phyloP scores from a whole-genome alignment of 176 grass and related monocot genomes.

The Pharus latifolius region DNA sequence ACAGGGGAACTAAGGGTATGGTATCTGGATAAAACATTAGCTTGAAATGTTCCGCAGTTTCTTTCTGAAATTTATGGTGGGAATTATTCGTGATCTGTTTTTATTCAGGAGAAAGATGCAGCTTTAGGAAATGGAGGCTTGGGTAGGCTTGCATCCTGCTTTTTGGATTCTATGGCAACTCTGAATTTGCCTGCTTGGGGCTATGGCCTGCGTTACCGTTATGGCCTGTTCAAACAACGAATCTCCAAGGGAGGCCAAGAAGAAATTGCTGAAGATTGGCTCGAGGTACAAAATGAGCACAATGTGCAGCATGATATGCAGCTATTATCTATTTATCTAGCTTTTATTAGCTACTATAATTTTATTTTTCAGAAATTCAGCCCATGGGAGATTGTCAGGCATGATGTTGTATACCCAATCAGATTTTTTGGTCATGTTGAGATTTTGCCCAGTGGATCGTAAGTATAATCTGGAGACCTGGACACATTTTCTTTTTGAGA shows the following conservation, averaged over 20 bases:
- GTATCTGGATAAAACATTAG: not conserved
- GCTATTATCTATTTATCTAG: not conserved
- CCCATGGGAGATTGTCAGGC: slow-evolving; percentile 96
- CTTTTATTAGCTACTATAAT: slow-evolving; percentile 1
- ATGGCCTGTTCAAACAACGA: slow-evolving; percentile 85
- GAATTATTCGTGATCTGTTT: not conserved
- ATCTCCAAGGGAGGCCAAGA: slow-evolving; percentile 76
- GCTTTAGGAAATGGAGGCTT: slow-evolving; percentile 95
- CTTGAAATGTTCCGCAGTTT: not conserved
- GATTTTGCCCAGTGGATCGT: slow-evolving; percentile 71
- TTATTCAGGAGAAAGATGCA: slow-evolving; percentile 75
- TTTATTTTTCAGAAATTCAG: slow-evolving; percentile 71
- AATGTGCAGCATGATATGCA: slow-evolving; percentile 3
- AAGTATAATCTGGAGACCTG: slow-evolving; percentile 30
- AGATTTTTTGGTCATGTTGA: slow-evolving; percentile 87
- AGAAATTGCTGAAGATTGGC: slow-evolving; percentile 95
- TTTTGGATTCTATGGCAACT: slow-evolving; percentile 99
- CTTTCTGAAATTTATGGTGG: not conserved
- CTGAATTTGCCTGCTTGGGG: slow-evolving; percentile 95
- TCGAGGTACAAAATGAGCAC: slow-evolving; percentile 62
- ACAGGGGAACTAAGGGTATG: not conserved
- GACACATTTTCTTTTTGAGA: not conserved
- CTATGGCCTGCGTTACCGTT: slow-evolving; percentile 89
- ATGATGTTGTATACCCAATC: slow-evolving; percentile 83
- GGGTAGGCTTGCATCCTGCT: slow-evolving; percentile 96